phyloP scores from a whole-genome alignment of 345 rosid genomes.

The Lepidium sativum region DNA sequence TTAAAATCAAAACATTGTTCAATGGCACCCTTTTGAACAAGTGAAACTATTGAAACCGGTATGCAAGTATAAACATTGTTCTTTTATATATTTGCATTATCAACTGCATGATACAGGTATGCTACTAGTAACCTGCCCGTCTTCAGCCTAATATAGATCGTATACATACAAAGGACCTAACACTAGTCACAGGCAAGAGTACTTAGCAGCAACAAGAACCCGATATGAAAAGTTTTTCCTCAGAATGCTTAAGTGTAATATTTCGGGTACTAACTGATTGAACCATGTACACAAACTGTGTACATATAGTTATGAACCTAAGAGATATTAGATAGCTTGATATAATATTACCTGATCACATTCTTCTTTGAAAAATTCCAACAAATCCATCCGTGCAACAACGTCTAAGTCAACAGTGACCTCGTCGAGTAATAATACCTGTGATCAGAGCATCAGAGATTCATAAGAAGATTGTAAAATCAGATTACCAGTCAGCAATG shows the following conservation, averaged over 20 bases:
- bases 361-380: conserved; percentile 73
- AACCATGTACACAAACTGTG: neutral
- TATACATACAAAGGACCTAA: neutral
- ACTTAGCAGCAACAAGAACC: neutral
- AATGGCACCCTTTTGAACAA: neutral
- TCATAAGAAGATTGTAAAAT: neutral
- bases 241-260: neutral
- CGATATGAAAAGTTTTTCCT: neutral
- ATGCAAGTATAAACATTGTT: neutral
- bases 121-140: neutral
- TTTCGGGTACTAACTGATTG: neutral
- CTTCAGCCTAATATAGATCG: neutral
- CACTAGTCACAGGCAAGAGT: neutral
- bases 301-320: neutral
- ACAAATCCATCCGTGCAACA: conserved; percentile 80
- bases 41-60: neutral
- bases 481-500: neutral
- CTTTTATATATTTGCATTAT: neutral
- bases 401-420: conserved; percentile 86
- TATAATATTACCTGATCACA: conserved; percentile 51
- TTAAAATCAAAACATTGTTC: neutral
- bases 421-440: conserved; percentile 86
- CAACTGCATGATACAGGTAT: neutral
- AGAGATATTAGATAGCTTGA: neutral
- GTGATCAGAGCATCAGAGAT: conserved; percentile 4